These are phyloP conservation scores for Didymella pinodella DNA, from an alignment of 2,329 filamentous ascomycete species.

Conservation along the genomic window DNA sequence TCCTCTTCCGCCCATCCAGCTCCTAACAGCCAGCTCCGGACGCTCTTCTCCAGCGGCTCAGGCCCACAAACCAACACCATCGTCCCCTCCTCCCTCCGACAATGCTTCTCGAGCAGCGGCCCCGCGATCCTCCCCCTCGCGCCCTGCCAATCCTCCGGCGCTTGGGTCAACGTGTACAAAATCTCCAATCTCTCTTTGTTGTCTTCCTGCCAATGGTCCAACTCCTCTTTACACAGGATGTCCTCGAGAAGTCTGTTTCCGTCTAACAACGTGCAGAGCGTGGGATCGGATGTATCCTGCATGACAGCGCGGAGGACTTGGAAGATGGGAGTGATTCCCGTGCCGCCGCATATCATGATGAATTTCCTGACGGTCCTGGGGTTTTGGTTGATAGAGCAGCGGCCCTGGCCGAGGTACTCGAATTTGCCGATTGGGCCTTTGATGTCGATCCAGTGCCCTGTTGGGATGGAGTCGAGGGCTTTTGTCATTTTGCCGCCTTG, in stretches of 20 bases:
- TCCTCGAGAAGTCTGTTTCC: constrained; percentile 81
- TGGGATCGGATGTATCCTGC: constrained; percentile 68
- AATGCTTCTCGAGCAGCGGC: constrained; percentile 68
- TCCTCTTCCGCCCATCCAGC: constrained; percentile 77
- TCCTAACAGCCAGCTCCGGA: constrained; percentile 62
- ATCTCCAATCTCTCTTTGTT: constrained; percentile 68
- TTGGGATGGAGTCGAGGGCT: constrained; percentile 74
- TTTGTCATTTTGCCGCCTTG: constrained; percentile 81
- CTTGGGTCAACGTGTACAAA: constrained; percentile 73
- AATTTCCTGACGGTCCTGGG: constrained; percentile 69
- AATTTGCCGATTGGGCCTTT: constrained; percentile 83
- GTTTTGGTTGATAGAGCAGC: constrained; percentile 67
- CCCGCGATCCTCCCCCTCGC: constrained; percentile 71
- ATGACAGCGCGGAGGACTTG: constrained; percentile 81
- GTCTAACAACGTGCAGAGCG: constrained; percentile 75
- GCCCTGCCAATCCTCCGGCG: constrained; percentile 71
- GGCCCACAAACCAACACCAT: constrained; percentile 85
- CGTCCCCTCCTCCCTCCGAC: constrained; percentile 54
- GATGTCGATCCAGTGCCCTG: constrained; percentile 80
- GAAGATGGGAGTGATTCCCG: constrained; percentile 91
- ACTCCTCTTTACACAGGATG: constrained; percentile 78
- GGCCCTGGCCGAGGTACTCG: constrained; percentile 74
- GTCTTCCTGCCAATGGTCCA: constrained; percentile 68
- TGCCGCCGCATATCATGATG: constrained; percentile 87
- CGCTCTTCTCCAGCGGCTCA: constrained; percentile 73